phyloP scores from a whole-genome alignment of 164 flowering plant genomes.

The Vitis riparia region DNA sequence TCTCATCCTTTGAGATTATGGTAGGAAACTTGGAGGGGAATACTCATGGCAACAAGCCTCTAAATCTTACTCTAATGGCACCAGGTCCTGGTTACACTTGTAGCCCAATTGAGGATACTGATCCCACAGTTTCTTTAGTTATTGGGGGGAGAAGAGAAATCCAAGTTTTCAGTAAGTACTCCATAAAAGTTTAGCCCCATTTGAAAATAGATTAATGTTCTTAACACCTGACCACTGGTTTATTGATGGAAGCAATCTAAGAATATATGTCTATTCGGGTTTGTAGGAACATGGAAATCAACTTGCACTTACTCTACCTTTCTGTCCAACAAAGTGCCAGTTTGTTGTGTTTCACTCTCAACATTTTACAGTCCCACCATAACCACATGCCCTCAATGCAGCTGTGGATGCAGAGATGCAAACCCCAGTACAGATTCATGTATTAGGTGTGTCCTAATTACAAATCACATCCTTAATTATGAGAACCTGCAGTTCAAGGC shows the following conservation, averaged over 20 bases:
- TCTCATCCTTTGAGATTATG: constrained; percentile 45
- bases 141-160: constrained; percentile 42
- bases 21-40: constrained; percentile 41
- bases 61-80: constrained; percentile 46
- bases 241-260: no score
- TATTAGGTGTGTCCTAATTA: constrained; percentile 29
- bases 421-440: constrained; percentile 25
- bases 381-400: constrained; percentile 61
- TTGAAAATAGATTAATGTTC: neutral
- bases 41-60: constrained; percentile 23
- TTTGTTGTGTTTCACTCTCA: constrained; percentile 72
- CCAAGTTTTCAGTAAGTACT: constrained; percentile 57
- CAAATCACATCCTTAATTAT: neutral
- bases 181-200: neutral
- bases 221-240: neutral
- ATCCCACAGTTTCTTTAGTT: constrained; percentile 43
- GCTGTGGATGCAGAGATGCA: constrained; percentile 59
- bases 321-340: constrained; percentile 48
- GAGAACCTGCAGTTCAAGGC: neutral
- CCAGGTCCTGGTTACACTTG: constrained; percentile 73
- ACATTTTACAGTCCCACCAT: constrained; percentile 55
- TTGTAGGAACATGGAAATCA: constrained; percentile 75
- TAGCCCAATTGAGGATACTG: constrained; percentile 27
- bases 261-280: neutral
- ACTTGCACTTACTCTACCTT: constrained; percentile 64